Base-by-base conservation (phyloP, 176 grass and related monocot species). In the Cymbopogon citratus region DNA sequence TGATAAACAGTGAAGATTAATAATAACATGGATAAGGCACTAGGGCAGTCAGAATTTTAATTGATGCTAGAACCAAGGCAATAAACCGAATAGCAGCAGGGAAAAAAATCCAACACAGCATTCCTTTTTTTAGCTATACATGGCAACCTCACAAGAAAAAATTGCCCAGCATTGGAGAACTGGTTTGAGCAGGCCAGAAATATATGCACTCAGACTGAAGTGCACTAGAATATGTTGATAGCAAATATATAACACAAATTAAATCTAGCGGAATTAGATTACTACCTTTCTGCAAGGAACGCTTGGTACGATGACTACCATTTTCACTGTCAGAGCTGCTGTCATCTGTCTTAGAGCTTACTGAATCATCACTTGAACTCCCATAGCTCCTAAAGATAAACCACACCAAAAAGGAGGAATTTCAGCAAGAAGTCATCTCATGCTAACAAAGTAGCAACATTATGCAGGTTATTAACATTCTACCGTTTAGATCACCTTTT, bases 401-500 rank as follows among this genome's bases (percentile, higher is more conserved):
- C 73, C 57, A 21, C 66, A 54, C 25, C 45, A 81, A 85, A 18
- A 23, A 79, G 26, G 39, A 56, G 12, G 21, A 76, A 23, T 57
- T 74, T 90, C n/a, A 74, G 27, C 8, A 39, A 69, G 18, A 78
- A 74, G 35, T 66, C 76, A 27, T 90, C 66, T 13, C 57, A 63
- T 74, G 68, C 75, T 66, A 86, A 62, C 31, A 66, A 79, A 68
- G 70, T 63, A 60, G 16, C 13, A 2, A 73, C 19, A 66, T 39
- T 56, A 78, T 48, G 68, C 43, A 66, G 56, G n/a, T 59, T 68
- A 29, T 64, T 66, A 81, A 80, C 26, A 83, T 25, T 75, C 10
- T 85, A 94, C 85, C 84, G 46, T 85, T 85, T 94, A 21, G 89
- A 74, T 77, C 77, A 86, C 33, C 49, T 74, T 80, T 79, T 91